Base-by-base conservation (phyloP, 1,284 basidiomycete genomes). In the Pseudozyma flocculosa region DNA sequence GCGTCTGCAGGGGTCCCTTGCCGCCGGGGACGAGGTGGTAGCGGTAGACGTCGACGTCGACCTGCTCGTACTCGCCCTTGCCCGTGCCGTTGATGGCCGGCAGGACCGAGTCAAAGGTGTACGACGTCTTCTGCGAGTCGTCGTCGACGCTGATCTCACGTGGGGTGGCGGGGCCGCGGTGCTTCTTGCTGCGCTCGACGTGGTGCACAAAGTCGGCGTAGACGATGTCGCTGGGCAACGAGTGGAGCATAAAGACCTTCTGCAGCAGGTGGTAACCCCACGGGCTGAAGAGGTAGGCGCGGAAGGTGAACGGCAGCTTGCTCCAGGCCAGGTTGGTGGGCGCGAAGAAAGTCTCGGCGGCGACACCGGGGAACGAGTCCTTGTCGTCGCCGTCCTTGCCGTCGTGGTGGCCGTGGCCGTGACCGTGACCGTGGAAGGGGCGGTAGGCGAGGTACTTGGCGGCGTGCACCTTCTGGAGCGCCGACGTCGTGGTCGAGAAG, bases 191-290 rank as follows among this genome's bases (percentile, higher is more conserved):
- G 53, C 51, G 58, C 45, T 58, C 24, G n/a, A 61, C 70, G 49
- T 68, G 60, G 70, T 80, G 76, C 21, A 82, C 81, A 65, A 73
- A 82, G 82, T 83, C 85, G 38, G 83, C 82, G 61, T 84, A 82
- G 17, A 87, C 72, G 38, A 86, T 79, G 22, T 82, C 78, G 37
- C 82, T 73, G 3, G 87, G 87, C 5, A 87, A 80, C 52, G 85
- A 81, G 78, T 89, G 87, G 76, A 84, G 88, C 61, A 85, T 80
- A 22, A 89, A 73, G 15, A 88, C 70, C 78, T 87, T 88, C 68
- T 79, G 82, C 47, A 89, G 70, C 2, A 80, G 83, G 36, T 74
- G 78, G 43, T 79, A 78, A 8, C 88, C 88, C 50, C 85, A 84
- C 1, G 85, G 85, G 9, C 86, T 87, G 79, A 88, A 88, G 48